A percentile compares a stretch with the other conserved stretches of the same genome.
Conservation (phyloP, 345 rosid genomes). For the Salix viminalis region DNA sequence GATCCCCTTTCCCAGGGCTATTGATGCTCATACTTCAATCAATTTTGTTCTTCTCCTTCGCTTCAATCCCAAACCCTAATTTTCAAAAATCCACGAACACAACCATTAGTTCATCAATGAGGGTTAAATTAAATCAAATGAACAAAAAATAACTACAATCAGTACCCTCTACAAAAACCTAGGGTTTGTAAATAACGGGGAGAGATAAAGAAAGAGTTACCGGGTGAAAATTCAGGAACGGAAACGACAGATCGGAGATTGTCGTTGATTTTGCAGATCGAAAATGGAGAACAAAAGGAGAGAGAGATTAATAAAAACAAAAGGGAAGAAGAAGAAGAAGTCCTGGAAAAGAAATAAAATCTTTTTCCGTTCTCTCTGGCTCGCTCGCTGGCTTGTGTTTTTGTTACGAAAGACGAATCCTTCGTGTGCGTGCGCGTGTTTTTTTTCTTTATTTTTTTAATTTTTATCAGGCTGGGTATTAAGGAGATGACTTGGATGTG, state of each 20-base stretch:
- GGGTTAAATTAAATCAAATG: not conserved
- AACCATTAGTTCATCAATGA: constrained; percentile 33
- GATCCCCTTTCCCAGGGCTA: constrained; percentile 61
- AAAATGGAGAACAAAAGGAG: not conserved
- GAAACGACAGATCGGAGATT: not conserved
- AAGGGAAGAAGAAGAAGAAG: not conserved
- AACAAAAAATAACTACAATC: not conserved
- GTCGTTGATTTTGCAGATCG: not conserved
- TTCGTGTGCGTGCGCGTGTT: not conserved
- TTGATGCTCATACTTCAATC: constrained; percentile 78
- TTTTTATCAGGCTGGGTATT: not conserved
- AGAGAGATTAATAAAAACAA: not conserved
- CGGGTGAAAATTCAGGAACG: not conserved
- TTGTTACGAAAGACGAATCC: not conserved
- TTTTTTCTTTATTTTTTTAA: not conserved
- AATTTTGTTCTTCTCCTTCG: constrained; percentile 9
- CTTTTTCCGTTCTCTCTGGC: not conserved
- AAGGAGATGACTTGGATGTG: not conserved
- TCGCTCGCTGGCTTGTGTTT: not conserved
- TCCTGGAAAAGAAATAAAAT: not conserved
- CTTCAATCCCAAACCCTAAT: constrained; percentile 41
- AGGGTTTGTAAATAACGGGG: not conserved
- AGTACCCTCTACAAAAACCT: not conserved
- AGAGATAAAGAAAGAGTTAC: not conserved
- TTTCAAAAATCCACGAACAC: constrained; percentile 18